A percentile compares a stretch with the other conserved stretches of the same genome.
These are phyloP conservation scores for Didymella pomorum DNA, from an alignment of 2,329 filamentous ascomycete species.

Conservation along the genomic window DNA sequence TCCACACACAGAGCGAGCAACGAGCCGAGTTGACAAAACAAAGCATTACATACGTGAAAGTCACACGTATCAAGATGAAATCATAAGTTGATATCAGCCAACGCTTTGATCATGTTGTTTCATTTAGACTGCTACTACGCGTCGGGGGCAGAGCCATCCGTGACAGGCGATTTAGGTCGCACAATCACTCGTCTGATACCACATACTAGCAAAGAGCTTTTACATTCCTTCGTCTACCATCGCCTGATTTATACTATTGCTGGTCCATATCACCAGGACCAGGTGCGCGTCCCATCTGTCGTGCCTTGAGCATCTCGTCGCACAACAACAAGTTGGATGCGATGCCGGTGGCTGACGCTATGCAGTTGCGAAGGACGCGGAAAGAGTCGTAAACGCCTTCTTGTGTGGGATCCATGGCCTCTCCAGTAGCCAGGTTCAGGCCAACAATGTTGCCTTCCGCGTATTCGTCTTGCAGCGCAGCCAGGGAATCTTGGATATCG, in stretches of 20 bases:
- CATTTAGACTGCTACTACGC: constrained; percentile 6
- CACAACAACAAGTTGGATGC: constrained; percentile 94
- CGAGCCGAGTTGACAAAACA: neutral
- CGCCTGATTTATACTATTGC: constrained; percentile 2
- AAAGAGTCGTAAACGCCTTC: constrained; percentile 96
- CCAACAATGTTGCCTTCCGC: constrained; percentile 85
- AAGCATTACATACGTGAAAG: neutral
- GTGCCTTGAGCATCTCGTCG: constrained; percentile 95
- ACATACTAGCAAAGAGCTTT: neutral
- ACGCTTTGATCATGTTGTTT: constrained; percentile 1
- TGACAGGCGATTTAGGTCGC: neutral
- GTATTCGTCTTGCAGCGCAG: constrained; percentile 84
- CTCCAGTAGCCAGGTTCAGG: constrained; percentile 83
- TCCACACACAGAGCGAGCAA: neutral
- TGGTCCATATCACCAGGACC: constrained; percentile 20
- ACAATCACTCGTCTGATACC: neutral
- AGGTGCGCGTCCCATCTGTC: constrained; percentile 75
- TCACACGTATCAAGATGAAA: neutral
- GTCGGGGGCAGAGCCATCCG: neutral
- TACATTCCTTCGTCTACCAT: neutral
- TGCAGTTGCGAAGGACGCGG: constrained; percentile 89
- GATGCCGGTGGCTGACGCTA: constrained; percentile 93
- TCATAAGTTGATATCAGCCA: neutral
- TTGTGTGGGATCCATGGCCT: constrained; percentile 93
- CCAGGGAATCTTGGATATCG: constrained; percentile 94